These are phyloP conservation scores for Podochytrium sp. DNA, from an alignment of 192 early-diverging fungal species.

Conservation along the genomic window DNA sequence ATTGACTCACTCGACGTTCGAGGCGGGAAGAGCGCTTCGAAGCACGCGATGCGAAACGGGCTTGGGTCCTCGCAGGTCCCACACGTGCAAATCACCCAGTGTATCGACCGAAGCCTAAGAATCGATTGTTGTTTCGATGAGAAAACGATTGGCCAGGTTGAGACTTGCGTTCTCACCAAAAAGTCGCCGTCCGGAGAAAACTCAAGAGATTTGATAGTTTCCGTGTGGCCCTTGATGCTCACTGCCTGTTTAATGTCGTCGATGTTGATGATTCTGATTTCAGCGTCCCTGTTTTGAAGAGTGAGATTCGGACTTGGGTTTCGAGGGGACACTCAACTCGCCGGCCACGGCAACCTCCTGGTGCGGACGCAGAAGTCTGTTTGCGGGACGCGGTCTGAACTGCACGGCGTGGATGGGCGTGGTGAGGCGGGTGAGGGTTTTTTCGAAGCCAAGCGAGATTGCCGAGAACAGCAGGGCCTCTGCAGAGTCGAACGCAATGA, in stretches of 20 bases:
- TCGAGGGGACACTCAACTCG: constrained; percentile 27
- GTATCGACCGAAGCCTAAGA: constrained; percentile 51
- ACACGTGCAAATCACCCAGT: constrained; percentile 68
- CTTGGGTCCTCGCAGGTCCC: constrained; percentile 58
- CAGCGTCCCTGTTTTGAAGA: constrained; percentile 31
- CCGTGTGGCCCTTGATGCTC: constrained; percentile 89
- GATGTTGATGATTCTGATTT: constrained; percentile 43
- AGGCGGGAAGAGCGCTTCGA: constrained; percentile 32
- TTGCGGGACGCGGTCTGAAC: constrained; percentile 5
- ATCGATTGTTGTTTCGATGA: background rate
- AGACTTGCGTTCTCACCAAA: constrained; percentile 55
- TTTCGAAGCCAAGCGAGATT: constrained; percentile 19
- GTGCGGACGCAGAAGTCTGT: background rate
- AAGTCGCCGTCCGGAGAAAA: constrained; percentile 85
- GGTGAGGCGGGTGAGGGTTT: constrained; percentile 18
- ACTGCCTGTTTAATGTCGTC: constrained; percentile 32
- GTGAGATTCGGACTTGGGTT: background rate
- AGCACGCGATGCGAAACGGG: constrained; percentile 51
- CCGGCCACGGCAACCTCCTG: constrained; percentile 26
- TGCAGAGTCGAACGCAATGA: background rate
- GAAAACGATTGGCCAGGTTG: background rate
- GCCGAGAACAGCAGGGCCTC: constrained; percentile 3
- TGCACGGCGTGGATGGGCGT: constrained; percentile 9
- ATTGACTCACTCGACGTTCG: constrained; percentile 46
- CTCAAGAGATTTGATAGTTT: constrained; percentile 84